phyloP scores from a whole-genome alignment of 306 rosid species.

The Acmispon strigosus region DNA sequence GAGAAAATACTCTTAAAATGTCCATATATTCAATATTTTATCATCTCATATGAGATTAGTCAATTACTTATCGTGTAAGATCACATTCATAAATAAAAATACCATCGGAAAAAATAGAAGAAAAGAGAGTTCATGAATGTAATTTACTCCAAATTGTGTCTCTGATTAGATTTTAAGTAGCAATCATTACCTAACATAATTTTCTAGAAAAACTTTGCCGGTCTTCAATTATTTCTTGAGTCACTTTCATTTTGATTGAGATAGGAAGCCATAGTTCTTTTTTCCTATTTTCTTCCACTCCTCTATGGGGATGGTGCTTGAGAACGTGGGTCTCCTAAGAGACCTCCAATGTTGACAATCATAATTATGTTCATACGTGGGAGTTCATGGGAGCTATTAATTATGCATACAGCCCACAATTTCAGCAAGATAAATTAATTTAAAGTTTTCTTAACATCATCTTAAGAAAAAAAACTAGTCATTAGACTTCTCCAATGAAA shows the following conservation, averaged over 20 bases:
- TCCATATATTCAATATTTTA: too few species aligned
- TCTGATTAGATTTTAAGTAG: constrained; percentile 4
- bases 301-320: constrained; percentile 11
- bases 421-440: not conserved
- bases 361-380: constrained; percentile 17
- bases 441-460: too few species aligned
- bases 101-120: not conserved
- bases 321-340: constrained; percentile 22
- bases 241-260: constrained; percentile 18
- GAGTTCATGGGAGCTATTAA: constrained; percentile 1
- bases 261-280: constrained; percentile 21
- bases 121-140: not conserved
- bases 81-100: too few species aligned
- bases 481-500: too few species aligned
- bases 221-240: not conserved
- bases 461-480: too few species aligned
- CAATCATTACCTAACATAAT: constrained; percentile 2
- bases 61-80: too few species aligned
- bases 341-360: constrained; percentile 3
- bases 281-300: not conserved
- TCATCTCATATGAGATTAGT: too few species aligned
- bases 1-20: too few species aligned
- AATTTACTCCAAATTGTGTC: not conserved
- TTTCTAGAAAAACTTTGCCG: not conserved
- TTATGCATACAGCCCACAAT: not conserved